phyloP scores from a whole-genome alignment of 257 asterid species.

The Solanum phureja region DNA sequence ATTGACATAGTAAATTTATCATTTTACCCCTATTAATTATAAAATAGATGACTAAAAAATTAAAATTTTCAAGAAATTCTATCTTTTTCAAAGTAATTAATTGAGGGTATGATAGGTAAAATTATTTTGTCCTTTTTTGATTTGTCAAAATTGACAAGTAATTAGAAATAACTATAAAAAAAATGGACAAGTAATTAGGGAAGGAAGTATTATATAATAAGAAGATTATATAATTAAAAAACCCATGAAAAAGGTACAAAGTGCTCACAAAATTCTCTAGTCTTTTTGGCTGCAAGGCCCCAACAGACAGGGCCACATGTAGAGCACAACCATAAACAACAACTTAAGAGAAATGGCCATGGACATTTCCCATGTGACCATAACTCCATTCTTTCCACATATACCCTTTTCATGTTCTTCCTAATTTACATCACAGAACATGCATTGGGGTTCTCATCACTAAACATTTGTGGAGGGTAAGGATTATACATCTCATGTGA shows the following conservation, averaged over 20 bases:
- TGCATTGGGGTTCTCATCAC: slow-evolving; percentile 50
- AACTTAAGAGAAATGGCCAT: not conserved
- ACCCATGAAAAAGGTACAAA: not conserved
- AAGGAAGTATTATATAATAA: not conserved
- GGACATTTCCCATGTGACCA: slow-evolving; percentile 6
- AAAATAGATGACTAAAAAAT: too few relatives aligned
- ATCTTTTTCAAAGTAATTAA: too few relatives aligned
- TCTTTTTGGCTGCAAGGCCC: not conserved
- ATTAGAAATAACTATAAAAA: too few relatives aligned
- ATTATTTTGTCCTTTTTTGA: too few relatives aligned
- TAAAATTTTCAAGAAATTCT: too few relatives aligned
- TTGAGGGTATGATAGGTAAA: too few relatives aligned
- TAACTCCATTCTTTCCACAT: not conserved
- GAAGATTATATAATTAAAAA: not conserved
- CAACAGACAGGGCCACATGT: slow-evolving; percentile 7
- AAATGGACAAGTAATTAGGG: too few relatives aligned
- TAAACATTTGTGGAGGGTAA: slow-evolving; percentile 30
- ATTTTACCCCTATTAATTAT: too few relatives aligned
- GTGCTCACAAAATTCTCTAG: not conserved
- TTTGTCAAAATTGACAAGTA: too few relatives aligned
- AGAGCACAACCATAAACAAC: not conserved
- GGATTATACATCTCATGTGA: slow-evolving; percentile 13
- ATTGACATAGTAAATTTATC: too few relatives aligned
- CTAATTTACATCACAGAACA: slow-evolving; percentile 29
- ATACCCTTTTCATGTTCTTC: not conserved